phyloP scores from a whole-genome alignment of 192 early-diverging fungal species.

The Thamnidium elegans region DNA sequence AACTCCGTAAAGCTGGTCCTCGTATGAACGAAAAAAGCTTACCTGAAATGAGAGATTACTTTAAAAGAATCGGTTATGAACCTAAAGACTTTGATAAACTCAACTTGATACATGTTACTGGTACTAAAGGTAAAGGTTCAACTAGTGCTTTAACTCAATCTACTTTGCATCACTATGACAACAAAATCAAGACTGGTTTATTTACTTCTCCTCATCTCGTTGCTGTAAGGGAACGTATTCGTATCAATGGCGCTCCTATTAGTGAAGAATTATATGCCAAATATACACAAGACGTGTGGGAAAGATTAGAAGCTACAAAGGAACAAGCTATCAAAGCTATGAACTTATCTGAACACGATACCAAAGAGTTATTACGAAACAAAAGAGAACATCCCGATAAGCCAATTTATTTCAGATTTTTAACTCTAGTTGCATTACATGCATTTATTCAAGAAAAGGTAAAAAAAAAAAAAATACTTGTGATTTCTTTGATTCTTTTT shows the following conservation, averaged over 20 bases:
- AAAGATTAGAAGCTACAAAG: conserved; percentile 61
- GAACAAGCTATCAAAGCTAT: conserved; percentile 21
- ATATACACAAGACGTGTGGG: conserved; percentile 88
- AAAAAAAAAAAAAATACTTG: not conserved
- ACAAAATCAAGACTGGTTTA: conserved; percentile 60
- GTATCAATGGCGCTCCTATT: conserved; percentile 85
- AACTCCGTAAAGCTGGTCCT: conserved; percentile 65
- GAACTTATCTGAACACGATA: not conserved
- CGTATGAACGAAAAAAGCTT: conserved; percentile 57
- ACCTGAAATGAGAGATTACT: conserved; percentile 62
- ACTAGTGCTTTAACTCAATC: conserved; percentile 81
- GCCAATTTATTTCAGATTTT: conserved; percentile 87
- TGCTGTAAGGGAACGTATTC: conserved; percentile 89
- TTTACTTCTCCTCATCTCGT: conserved; percentile 94
- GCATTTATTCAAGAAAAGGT: conserved; percentile 75
- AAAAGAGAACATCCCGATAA: conserved; percentile 39
- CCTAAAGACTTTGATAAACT: conserved; percentile 69
- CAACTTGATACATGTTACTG: conserved; percentile 77
- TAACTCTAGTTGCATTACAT: conserved; percentile 90
- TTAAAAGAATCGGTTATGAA: conserved; percentile 73
- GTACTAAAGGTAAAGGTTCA: conserved; percentile 88
- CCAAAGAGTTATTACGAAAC: conserved; percentile 13
- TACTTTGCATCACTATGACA: conserved; percentile 55
- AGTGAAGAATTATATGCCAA: conserved; percentile 70
- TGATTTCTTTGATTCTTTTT: no score